Base-by-base conservation (phyloP, 306 rosid genomes). In the Heteromeles arbutifolia region DNA sequence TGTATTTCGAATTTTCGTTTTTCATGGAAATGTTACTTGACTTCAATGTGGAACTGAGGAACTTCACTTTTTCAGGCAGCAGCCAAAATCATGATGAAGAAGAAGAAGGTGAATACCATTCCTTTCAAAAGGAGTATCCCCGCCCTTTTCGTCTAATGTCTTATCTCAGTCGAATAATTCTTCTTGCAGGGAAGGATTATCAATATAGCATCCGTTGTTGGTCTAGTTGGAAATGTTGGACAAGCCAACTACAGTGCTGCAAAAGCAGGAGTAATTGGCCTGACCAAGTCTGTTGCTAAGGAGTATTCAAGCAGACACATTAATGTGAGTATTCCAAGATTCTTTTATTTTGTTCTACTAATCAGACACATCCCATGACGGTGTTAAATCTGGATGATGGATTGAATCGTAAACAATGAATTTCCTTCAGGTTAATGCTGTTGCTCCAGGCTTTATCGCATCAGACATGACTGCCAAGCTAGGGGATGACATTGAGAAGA, bases 211-310 rank as follows among this genome's bases (percentile, higher is more conserved):
- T 95, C 97, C 11, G 98, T 95, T 82, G 97, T 92, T 78, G 98
- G 98, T 75, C 89, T 88, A 25, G 89, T 91, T 77, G 98, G 98
- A 75, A 95, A 92, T 57, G 93, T 71, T 50, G 98, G 98, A 69
- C 98, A 95, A 90, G 97, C 97, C 83, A 95, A 95, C 82, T 95
- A 95, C 73, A 90, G 97, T 87, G 97, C 98, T 72, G 98, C 98
- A 72, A 95, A 95, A 83, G 97, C 98, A 62, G 98, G 98, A 82
- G 98, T 95, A 48, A 95, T 95, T 80, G 98, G 98, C 82, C 83
- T 95, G 52, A 90, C 98, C 29, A 95, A 92, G 87, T 1, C 88
- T 50, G 97, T 95, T 82, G 96, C 98, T 39, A 95, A 85, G 89
- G 98, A 92, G 80, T 92, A 89, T 71, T 74, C 98, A 22, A 89